Conservation (phyloP, 2,329 filamentous ascomycete genomes). For the Knoxdaviesia proteae region DNA sequence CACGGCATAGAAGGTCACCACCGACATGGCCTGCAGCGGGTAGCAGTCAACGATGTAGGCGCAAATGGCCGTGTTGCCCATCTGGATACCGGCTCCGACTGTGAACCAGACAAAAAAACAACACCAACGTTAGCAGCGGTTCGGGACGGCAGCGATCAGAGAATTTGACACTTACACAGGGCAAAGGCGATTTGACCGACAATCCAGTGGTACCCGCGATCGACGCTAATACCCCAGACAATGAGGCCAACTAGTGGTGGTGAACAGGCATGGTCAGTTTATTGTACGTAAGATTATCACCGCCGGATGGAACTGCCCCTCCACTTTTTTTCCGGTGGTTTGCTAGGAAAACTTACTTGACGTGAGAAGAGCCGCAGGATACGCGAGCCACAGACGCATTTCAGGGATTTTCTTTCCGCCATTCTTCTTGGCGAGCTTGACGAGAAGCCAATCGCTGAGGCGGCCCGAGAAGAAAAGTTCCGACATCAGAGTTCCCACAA, state of each 20-base stretch:
- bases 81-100: constrained; percentile 33
- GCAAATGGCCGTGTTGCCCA: constrained; percentile 30
- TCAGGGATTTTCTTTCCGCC: constrained; percentile 23
- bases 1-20: constrained; percentile 32
- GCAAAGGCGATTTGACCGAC: constrained; percentile 34
- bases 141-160: not conserved
- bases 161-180: constrained; percentile 19
- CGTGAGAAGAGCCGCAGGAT: constrained; percentile 27
- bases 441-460: constrained; percentile 30
- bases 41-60: constrained; percentile 35
- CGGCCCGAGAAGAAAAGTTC: constrained; percentile 29
- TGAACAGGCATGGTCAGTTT: not conserved
- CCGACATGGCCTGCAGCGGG: constrained; percentile 29
- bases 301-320: constrained; percentile 2
- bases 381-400: constrained; percentile 33
- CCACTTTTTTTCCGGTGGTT: constrained; percentile 8
- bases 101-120: not conserved
- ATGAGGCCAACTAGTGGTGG: constrained; percentile 19
- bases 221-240: constrained; percentile 33
- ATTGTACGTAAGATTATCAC: not conserved
- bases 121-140: not conserved
- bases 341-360: constrained; percentile 1
- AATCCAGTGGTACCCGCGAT: constrained; percentile 32
- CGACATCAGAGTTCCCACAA: constrained; percentile 28
- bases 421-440: constrained; percentile 21